These are phyloP conservation scores for Cercospora sp. DNA, from an alignment of 2,329 filamentous ascomycete species.

Conservation along the genomic window DNA sequence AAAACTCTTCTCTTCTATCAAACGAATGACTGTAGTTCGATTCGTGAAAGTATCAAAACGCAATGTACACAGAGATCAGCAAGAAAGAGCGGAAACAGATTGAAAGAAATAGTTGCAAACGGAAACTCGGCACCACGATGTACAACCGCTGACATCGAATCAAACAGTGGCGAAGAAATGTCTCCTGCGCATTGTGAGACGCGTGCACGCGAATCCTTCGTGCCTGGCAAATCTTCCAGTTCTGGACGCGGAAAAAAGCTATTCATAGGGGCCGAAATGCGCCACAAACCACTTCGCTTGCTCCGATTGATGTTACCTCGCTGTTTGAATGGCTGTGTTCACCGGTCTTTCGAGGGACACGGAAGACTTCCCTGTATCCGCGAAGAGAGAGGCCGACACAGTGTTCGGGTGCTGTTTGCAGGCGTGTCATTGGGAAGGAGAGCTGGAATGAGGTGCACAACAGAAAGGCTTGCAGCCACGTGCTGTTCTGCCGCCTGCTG, in stretches of 20 bases:
- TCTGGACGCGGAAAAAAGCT: conserved; percentile 3
- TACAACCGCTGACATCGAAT: neutral
- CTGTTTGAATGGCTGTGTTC: neutral
- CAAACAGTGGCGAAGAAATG: neutral
- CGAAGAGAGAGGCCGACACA: neutral
- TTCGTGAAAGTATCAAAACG: neutral
- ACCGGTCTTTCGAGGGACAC: neutral
- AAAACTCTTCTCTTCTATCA: neutral
- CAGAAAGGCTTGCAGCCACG: neutral
- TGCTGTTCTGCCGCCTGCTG: neutral
- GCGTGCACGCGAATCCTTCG: conserved; percentile 1
- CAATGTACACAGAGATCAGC: neutral
- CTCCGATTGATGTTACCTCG: neutral
- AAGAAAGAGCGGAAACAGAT: neutral
- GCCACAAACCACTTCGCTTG: conserved; percentile 7
- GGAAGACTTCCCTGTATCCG: neutral
- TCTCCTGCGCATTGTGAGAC: conserved; percentile 1
- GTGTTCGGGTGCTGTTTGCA: neutral
- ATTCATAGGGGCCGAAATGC: conserved; percentile 3
- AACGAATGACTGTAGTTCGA: neutral
- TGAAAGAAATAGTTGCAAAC: neutral
- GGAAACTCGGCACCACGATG: neutral
- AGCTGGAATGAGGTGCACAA: neutral
- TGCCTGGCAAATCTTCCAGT: neutral
- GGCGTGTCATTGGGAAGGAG: neutral